Evolutionary conservation across 2,329 filamentous ascomycete species (phyloP), one percentile per base, ranked within the genome.

Genomic region (Stagonosporopsis tanaceti): DNA sequence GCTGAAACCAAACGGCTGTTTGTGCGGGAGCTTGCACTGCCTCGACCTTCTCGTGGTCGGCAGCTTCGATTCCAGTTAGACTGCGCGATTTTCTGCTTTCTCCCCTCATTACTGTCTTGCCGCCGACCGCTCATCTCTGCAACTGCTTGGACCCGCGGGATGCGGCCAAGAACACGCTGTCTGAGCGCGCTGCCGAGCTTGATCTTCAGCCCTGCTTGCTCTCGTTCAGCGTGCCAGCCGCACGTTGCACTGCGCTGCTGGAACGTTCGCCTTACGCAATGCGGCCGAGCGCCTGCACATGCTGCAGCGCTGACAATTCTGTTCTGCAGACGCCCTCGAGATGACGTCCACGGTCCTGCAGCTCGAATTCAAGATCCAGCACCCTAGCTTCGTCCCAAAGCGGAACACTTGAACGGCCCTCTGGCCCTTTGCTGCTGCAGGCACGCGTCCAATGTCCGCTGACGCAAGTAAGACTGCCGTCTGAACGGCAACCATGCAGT

Each of bases 1-100:
- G 54, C 50, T 53, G 50, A 27, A 53, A 53, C 37, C 41, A 50
- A 54, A 59, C 56, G 34, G 39, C 45, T 39, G 45, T 50, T 48
- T 59, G 56, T 59, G 56, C 56, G 56, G 50, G 41, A 53, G 50
- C 46, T 50, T 59, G 56, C 50, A 53, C 56, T 59, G 56, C 56
- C 56, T 59, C 50, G 56, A 54, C 50, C 45, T 41, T 35, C 50
- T 53, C 50, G 50, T 59, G 45, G 56, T 59, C 46, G 56, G 50
- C 14, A 54, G 48, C 54, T 47, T 46, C 50, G 35, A 50, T 50
- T 57, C 46, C 44, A 53, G 55, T 58, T 58, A 58, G 55, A 45
- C 55, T 58, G 55, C 55, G 55, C 55, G 55, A 58, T 58, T 58
- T 58, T 58, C 53, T 42, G 30, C 39, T 57, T 47, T 47, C 28